phyloP scores from a whole-genome alignment of 2,329 filamentous ascomycete species.

The Fusarium clavum region DNA sequence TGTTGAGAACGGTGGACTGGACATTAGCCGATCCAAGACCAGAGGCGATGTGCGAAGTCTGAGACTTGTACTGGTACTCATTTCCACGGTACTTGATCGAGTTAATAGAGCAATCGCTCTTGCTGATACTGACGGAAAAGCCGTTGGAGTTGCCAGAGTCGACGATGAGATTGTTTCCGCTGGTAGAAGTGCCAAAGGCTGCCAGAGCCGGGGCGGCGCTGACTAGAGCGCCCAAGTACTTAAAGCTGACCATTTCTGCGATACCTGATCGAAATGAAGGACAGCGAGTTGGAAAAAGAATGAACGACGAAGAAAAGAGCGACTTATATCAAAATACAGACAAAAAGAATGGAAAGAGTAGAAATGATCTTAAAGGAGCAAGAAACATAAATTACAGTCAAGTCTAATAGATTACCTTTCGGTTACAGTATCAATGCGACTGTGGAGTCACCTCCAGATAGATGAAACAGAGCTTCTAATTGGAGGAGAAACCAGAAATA shows the following conservation, averaged over 20 bases:
- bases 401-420: not conserved
- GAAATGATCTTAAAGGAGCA: not conserved
- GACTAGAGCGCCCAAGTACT: constrained; percentile 45
- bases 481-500: constrained; percentile 43
- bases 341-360: constrained; percentile 4
- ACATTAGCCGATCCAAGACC: constrained; percentile 64
- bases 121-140: constrained; percentile 63
- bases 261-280: constrained; percentile 30
- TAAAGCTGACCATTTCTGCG: constrained; percentile 41
- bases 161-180: constrained; percentile 57
- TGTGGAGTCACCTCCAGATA: constrained; percentile 16
- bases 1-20: constrained; percentile 55
- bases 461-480: constrained; percentile 23
- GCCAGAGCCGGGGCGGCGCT: constrained; percentile 49
- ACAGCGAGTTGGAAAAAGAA: not conserved
- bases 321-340: not conserved
- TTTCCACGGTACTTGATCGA: constrained; percentile 70
- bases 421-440: not conserved
- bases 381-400: not conserved
- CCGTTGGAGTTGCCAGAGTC: constrained; percentile 62
- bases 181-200: constrained; percentile 58
- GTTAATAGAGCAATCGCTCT: constrained; percentile 70
- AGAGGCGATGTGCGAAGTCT: constrained; percentile 56
- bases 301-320: not conserved
- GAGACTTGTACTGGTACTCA: constrained; percentile 65